These are phyloP conservation scores for Raffaelea arxii DNA, from an alignment of 2,329 filamentous ascomycete species.

Conservation along the genomic window DNA sequence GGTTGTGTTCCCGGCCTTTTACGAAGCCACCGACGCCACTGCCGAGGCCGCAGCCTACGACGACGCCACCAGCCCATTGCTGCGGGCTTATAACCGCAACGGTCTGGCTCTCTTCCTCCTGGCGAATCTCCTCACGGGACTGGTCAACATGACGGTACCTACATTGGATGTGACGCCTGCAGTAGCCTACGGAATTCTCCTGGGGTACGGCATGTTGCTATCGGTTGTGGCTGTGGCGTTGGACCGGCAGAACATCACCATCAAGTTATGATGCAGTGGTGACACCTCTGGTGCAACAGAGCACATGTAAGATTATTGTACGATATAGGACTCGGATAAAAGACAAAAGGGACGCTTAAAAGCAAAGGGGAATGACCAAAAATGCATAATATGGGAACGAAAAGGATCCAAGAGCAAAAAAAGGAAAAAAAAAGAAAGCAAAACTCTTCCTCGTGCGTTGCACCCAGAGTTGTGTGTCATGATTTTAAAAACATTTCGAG, in stretches of 20 bases:
- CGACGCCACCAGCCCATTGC: constrained; percentile 67
- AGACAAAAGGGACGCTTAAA: too few species aligned
- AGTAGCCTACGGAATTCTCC: constrained; percentile 62
- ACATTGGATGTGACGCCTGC: constrained; percentile 63
- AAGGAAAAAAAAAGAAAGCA: too few species aligned
- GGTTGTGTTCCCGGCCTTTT: constrained; percentile 59
- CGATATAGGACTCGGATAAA: too few species aligned
- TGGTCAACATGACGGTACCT: constrained; percentile 78
- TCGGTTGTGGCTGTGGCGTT: constrained; percentile 58
- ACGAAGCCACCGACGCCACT: constrained; percentile 44
- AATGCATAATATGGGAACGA: too few species aligned
- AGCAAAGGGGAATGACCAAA: too few species aligned
- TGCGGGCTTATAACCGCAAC: constrained; percentile 80
- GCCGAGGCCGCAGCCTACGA: constrained; percentile 55
- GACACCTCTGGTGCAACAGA: too few species aligned
- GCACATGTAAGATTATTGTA: too few species aligned
- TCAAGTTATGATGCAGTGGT: constrained; percentile 56
- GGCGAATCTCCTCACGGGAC: constrained; percentile 80
- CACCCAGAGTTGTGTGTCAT: too few species aligned
- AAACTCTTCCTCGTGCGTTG: too few species aligned
- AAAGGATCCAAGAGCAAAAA: too few species aligned
- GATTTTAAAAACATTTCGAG: too few species aligned
- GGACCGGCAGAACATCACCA: constrained; percentile 56
- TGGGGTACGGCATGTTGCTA: constrained; percentile 60
- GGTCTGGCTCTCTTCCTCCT: constrained; percentile 76